Evolutionary conservation across 805 yeast species (phyloP), one percentile per base, ranked within the genome.

Genomic region (Starmerella ratchasimensis): DNA sequence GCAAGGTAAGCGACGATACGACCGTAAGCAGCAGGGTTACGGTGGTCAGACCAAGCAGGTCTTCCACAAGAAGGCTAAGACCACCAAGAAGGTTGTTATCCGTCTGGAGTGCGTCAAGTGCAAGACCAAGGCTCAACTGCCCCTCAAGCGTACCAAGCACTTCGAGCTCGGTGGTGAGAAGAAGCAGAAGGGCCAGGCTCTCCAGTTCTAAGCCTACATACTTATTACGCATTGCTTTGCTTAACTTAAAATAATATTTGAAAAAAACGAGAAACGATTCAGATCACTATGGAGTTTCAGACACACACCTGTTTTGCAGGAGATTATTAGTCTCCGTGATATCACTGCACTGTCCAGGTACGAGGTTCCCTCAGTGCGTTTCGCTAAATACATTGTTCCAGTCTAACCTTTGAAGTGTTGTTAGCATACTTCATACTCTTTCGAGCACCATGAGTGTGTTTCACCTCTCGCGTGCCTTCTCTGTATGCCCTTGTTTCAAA

Each of bases 41-140:
- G 99, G 99, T 82, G 99, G 99, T 82, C 99, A 90, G 76, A 90
- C 98, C 72, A 90, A 84, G 77, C 98, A 78, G 66, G 80, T 90
- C 72, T 90, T 90, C 96, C 97, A 84, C 81, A 90, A 90, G 82
- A 90, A 90, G 72, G 98, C 98, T 62, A 90, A 90, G 84, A 90
- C 97, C 59, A 90, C 98, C 76, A 90, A 90, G 84, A 90, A 90
- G 81, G 94, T 90, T 67, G 98, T 90, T 55, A 80, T 90, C 66
- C 88, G 96, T 76, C 79, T 90, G 65, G 98, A 90, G 76, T 90
- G 98, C 81, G 83, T 86, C 60, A 74, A 68, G 60, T 90, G 99
- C 74, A 90, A 90, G 84, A 80, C 95, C 74, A 90, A 84, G 80
- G 79, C 93, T 62, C 98, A 90, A 76, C 76, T 90, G 58, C 65